A percentile compares a stretch with the other conserved stretches of the same genome.
phyloP scores from a whole-genome alignment of 2,329 filamentous ascomycete species.

The Trichoderma arundinaceum region DNA sequence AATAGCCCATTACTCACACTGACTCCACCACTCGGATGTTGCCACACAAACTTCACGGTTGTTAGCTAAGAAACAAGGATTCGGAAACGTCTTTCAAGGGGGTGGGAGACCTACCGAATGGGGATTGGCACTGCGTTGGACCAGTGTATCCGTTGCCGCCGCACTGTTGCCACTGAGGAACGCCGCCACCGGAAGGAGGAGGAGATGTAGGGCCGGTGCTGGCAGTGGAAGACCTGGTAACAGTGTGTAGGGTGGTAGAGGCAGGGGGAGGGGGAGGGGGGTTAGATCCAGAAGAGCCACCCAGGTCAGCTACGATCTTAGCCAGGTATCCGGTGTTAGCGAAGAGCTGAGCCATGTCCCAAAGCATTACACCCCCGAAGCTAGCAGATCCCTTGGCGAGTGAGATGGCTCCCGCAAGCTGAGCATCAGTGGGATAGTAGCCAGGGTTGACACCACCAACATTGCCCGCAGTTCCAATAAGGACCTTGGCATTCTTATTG shows the following conservation, averaged over 20 bases:
- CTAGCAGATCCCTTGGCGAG: slow-evolving; percentile 61
- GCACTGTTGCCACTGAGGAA: slow-evolving; percentile 38
- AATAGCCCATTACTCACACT: too few species aligned
- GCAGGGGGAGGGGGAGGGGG: slow-evolving; percentile 12
- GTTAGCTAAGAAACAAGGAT: too few species aligned
- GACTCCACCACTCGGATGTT: too few species aligned
- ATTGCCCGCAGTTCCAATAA: slow-evolving; percentile 65
- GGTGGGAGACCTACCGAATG: slow-evolving; percentile 25
- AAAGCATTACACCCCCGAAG: slow-evolving; percentile 73
- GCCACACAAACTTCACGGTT: too few species aligned
- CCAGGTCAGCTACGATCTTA: slow-evolving; percentile 48
- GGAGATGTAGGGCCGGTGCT: slow-evolving; percentile 5
- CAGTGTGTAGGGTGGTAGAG: slow-evolving; percentile 11
- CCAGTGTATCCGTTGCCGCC: slow-evolving; percentile 37
- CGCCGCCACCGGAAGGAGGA: slow-evolving; percentile 24
- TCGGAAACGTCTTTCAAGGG: too few species aligned
- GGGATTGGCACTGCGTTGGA: slow-evolving; percentile 36
- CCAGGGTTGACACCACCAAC: slow-evolving; percentile 57
- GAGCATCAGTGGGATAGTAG: slow-evolving; percentile 53
- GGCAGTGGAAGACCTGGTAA: slow-evolving; percentile 19
- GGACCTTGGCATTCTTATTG: slow-evolving; percentile 65
- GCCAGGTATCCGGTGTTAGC: slow-evolving; percentile 61
- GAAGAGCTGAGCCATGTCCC: slow-evolving; percentile 68
- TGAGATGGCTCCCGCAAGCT: slow-evolving; percentile 56
- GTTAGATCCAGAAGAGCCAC: slow-evolving; percentile 1